Percentiles rank a stretch among this genome's conserved stretches.
phyloP scores from a whole-genome alignment of 805 yeast genomes.

The Hanseniaspora singularis region DNA sequence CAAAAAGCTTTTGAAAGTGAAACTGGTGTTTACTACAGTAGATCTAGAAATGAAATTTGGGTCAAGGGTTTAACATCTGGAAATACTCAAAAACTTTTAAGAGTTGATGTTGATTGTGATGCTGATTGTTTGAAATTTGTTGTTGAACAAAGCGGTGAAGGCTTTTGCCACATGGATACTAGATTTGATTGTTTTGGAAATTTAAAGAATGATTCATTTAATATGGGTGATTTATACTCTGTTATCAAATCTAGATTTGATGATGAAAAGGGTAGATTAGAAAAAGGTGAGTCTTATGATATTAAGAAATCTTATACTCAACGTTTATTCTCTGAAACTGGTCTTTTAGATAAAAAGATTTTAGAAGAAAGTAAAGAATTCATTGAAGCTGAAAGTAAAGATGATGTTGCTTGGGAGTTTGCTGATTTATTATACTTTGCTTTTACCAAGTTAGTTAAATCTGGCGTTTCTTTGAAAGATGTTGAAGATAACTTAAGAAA shows the following conservation, averaged over 20 bases:
- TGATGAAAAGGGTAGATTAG: slow-evolving; percentile 49
- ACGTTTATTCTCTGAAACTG: slow-evolving; percentile 69
- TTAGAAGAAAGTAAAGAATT: slow-evolving; percentile 94
- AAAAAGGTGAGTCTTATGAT: slow-evolving; percentile 32
- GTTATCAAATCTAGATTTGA: slow-evolving; percentile 52
- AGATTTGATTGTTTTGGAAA: slow-evolving; percentile 72
- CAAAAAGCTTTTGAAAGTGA: slow-evolving; percentile 66
- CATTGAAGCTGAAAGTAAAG: slow-evolving; percentile 60
- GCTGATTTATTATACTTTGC: slow-evolving; percentile 83
- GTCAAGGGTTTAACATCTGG: slow-evolving; percentile 95
- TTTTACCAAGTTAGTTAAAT: slow-evolving; percentile 55
- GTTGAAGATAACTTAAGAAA: slow-evolving; percentile 73
- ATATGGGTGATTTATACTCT: slow-evolving; percentile 42
- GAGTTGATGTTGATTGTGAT: slow-evolving; percentile 76
- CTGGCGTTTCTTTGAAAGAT: slow-evolving; percentile 69
- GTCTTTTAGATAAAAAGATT: slow-evolving; percentile 70
- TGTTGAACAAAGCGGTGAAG: slow-evolving; percentile 74
- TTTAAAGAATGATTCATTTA: slow-evolving; percentile 44
- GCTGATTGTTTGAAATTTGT: slow-evolving; percentile 78
- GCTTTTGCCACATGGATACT: slow-evolving; percentile 79
- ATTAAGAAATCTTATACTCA: slow-evolving; percentile 61
- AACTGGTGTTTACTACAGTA: slow-evolving; percentile 87
- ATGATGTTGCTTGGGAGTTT: slow-evolving; percentile 88
- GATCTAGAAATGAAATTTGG: slow-evolving; percentile 83
- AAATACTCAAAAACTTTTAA: slow-evolving; percentile 67